Base-by-base conservation (phyloP, 129 eudicot species). In the Tagetes erecta region DNA sequence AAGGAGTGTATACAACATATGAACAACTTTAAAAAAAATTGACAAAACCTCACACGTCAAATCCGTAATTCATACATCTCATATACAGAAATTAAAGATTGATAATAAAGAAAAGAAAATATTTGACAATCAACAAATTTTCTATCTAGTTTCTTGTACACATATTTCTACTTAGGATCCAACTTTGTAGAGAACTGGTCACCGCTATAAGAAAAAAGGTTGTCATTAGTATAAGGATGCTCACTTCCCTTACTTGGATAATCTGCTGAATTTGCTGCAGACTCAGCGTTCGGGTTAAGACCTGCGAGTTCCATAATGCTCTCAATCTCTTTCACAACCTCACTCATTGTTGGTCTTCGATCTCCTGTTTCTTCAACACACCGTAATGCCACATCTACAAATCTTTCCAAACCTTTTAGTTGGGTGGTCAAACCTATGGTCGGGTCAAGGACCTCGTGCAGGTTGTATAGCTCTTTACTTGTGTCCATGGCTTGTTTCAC, bases 241-340 rank as follows among this genome's bases (percentile, higher is more conserved):
- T 72, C 68, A 42, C 35, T 31, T 8, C 77, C 35, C 30, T 30
- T 33, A 6, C 56, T 49, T 41, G 49, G 68, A 58, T 72, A 78
- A 53, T 66, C 67, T 1, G 82, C 66, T n/a, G 88, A 85, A 79
- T 76, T 52, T 34, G 86, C 71, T 11, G 83, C 76, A 0, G 88
- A 88, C 31, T 88, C 94, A 44, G 67, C 76, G 75, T 75, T 69
- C 8, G 87, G 88, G 70, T 86, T 85, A 40, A 88, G 46, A 6
- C 90, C 88, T 55, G 76, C 84, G 44, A 80, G 64, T 57, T 84
- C 85, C 87, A 80, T 73, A 37, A 84, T 86, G 64, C 74, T 68
- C 67, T 86, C 88, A 0, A 88, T 71, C 76, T 84, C 95, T 83
- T 84, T 88, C 56, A 84, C 97, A 30, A 86, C 89, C 6, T 82